Conservation (phyloP, 345 rosid species). For the Mallotus nudiflorus region DNA sequence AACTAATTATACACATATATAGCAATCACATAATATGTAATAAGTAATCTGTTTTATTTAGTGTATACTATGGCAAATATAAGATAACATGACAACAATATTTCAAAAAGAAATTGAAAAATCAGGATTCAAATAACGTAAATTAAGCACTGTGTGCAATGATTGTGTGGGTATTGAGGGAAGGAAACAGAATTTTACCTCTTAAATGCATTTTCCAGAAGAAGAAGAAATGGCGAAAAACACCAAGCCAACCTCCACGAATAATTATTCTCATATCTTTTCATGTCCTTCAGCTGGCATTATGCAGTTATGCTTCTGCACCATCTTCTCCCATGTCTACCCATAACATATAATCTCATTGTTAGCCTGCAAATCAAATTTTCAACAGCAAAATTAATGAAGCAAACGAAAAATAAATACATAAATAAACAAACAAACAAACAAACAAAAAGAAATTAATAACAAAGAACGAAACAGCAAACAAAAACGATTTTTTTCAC, state of each 20-base stretch:
- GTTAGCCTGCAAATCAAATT: conserved; percentile 29
- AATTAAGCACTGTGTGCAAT: too few relatives aligned
- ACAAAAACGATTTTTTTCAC: too few relatives aligned
- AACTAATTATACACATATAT: too few relatives aligned
- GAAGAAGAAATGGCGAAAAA: neutral
- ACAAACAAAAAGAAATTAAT: neutral
- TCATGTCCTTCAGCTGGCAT: too few relatives aligned
- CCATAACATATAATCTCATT: neutral
- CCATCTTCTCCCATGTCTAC: neutral
- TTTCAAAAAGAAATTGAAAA: neutral
- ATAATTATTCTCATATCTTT: neutral
- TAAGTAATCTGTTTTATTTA: too few relatives aligned
- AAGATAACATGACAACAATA: too few relatives aligned
- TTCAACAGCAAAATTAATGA: neutral
- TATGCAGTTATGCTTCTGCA: neutral
- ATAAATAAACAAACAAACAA: neutral
- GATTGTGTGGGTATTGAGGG: neutral
- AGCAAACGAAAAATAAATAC: neutral
- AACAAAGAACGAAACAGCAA: neutral
- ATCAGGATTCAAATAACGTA: too few relatives aligned
- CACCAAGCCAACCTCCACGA: neutral
- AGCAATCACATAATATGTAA: too few relatives aligned
- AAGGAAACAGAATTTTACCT: conserved; percentile 12
- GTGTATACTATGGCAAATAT: too few relatives aligned
- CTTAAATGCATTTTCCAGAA: neutral